These are phyloP conservation scores for Neonectria coccinea DNA, from an alignment of 2,329 filamentous ascomycete species.

Conservation along the genomic window DNA sequence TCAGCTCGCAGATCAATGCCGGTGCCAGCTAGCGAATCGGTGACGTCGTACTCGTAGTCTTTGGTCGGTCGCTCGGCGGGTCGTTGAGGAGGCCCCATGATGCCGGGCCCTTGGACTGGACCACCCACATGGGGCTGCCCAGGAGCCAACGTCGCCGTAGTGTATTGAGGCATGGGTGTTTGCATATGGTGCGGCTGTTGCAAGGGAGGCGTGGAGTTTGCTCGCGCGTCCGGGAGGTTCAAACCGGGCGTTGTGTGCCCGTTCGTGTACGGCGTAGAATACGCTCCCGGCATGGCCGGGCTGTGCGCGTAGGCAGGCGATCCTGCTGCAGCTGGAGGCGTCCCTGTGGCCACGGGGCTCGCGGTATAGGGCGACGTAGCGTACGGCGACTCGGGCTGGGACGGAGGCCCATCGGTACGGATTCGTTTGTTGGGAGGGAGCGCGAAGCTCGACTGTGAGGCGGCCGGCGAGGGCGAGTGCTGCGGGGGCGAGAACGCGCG, in stretches of 20 bases:
- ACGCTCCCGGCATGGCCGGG: conserved; percentile 48
- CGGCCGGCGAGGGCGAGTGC: conserved; percentile 70
- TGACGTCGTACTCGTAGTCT: conserved; percentile 76
- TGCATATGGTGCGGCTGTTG: conserved; percentile 48
- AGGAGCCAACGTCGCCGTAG: conserved; percentile 35
- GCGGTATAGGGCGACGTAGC: conserved; percentile 63
- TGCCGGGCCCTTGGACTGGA: conserved; percentile 44
- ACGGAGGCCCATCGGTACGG: conserved; percentile 70
- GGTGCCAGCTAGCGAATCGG: conserved; percentile 85
- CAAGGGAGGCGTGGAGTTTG: conserved; percentile 49
- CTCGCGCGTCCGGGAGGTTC: conserved; percentile 51
- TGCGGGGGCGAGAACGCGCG: conserved; percentile 73
- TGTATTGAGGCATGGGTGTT: conserved; percentile 43
- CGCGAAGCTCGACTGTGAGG: conserved; percentile 63
- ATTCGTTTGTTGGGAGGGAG: conserved; percentile 78
- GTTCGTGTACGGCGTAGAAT: conserved; percentile 55
- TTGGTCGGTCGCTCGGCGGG: conserved; percentile 73
- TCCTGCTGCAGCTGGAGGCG: conserved; percentile 52
- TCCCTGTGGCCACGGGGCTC: conserved; percentile 58
- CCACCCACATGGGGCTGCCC: conserved; percentile 40
- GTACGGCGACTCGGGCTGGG: conserved; percentile 74
- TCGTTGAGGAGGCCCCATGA: conserved; percentile 71
- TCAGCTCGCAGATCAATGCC: conserved; percentile 90
- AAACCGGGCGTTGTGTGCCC: conserved; percentile 52
- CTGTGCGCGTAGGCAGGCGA: conserved; percentile 54